Percentiles rank a stretch among this genome's conserved stretches.
These are phyloP conservation scores for Hepatocystis sp. DNA, from an alignment of 169 alveolate genomes.

Conservation along the genomic window DNA sequence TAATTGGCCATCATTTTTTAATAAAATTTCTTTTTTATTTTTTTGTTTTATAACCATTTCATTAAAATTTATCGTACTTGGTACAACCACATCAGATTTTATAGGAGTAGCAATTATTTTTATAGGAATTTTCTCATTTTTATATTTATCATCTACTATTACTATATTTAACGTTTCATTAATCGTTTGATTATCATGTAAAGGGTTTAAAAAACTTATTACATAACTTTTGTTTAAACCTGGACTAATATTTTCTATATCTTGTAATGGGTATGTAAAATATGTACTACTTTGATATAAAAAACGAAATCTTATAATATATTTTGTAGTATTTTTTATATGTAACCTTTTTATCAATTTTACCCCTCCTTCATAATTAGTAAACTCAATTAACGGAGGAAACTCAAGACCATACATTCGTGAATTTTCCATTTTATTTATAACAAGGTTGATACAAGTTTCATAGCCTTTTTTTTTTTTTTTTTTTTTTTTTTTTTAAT, in stretches of 20 bases:
- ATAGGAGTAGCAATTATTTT: conserved; percentile 66
- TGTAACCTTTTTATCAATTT: conserved; percentile 37
- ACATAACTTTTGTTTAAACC: conserved; percentile 54
- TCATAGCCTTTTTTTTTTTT: conserved; percentile 5
- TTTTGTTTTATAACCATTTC: conserved; percentile 71
- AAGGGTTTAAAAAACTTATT: conserved; percentile 56
- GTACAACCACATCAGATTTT: conserved; percentile 48
- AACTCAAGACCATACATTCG: conserved; percentile 66
- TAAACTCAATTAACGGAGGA: conserved; percentile 31
- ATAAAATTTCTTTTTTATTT: conserved; percentile 29
- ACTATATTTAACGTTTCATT: conserved; percentile 39
- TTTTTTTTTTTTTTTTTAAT: background rate
- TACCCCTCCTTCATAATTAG: conserved; percentile 68
- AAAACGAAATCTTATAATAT: conserved; percentile 54
- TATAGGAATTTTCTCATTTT: conserved; percentile 42
- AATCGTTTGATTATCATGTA: conserved; percentile 46
- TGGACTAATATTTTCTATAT: conserved; percentile 68
- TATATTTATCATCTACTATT: conserved; percentile 36
- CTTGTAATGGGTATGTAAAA: conserved; percentile 73
- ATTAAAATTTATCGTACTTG: conserved; percentile 42
- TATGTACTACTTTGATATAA: conserved; percentile 48
- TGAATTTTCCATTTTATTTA: conserved; percentile 27
- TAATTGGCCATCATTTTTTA: conserved; percentile 50
- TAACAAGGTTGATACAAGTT: background rate
- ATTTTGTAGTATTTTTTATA: conserved; percentile 62